phyloP scores from a whole-genome alignment of 163 green algal species.

The Chlorella variabilis region DNA sequence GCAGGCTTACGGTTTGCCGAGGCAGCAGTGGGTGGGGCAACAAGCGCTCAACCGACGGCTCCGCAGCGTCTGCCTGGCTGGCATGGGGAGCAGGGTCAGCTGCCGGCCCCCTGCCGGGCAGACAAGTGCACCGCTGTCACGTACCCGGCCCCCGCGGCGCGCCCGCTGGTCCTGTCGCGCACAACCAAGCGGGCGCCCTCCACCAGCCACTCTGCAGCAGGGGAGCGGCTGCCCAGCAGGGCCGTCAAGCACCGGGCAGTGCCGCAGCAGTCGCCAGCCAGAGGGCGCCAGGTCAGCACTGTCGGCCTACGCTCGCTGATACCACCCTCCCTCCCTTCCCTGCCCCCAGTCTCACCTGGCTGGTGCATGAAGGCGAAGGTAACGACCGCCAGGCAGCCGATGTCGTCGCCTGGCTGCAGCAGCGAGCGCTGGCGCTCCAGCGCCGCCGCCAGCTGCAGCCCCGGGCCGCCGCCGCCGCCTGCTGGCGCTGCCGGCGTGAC shows the following conservation, averaged over 20 bases:
- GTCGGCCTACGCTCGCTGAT: too few relatives aligned
- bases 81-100: too few relatives aligned
- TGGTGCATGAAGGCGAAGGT: slow-evolving; percentile 69
- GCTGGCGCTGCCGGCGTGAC: neutral
- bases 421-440: neutral
- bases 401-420: slow-evolving; percentile 10
- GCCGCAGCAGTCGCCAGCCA: neutral
- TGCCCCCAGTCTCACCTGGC: slow-evolving; percentile 37
- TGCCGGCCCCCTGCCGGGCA: neutral
- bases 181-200: slow-evolving; percentile 69
- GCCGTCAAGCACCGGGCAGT: too few relatives aligned
- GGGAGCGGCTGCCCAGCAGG: too few relatives aligned
- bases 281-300: neutral
- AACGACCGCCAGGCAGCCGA: slow-evolving; percentile 62
- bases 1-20: too few relatives aligned
- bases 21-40: too few relatives aligned
- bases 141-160: slow-evolving; percentile 71
- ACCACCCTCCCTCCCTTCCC: too few relatives aligned
- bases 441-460: neutral
- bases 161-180: slow-evolving; percentile 65
- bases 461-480: neutral
- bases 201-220: slow-evolving; percentile 74
- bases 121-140: slow-evolving; percentile 38
- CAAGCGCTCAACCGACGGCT: too few relatives aligned
- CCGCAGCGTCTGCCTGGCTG: too few relatives aligned